Evolutionary conservation across 1,284 basidiomycete species (phyloP).

Genomic region (Pholiota adiposa): DNA sequence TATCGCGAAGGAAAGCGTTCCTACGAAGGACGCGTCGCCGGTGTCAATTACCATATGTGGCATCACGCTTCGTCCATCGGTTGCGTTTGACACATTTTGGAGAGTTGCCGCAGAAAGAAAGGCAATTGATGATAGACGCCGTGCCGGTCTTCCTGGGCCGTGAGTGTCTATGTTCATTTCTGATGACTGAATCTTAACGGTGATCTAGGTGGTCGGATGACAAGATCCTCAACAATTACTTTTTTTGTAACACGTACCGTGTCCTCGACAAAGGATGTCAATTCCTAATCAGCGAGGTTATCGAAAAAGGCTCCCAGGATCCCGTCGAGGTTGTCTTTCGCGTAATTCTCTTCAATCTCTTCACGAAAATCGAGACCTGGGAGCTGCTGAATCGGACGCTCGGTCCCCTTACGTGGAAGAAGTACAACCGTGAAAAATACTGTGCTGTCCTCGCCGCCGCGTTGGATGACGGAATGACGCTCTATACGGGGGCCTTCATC

Average conservation of each 20-base stretch:
- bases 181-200: not conserved
- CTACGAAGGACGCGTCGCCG: not conserved
- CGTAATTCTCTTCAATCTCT: constrained; percentile 61
- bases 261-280: constrained; percentile 64
- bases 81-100: constrained; percentile 67
- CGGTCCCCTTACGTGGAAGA: constrained; percentile 55
- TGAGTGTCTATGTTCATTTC: constrained; percentile 35
- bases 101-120: constrained; percentile 58
- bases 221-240: constrained; percentile 46
- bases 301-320: constrained; percentile 62
- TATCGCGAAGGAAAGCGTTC: not conserved
- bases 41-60: constrained; percentile 40
- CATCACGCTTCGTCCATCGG: constrained; percentile 43
- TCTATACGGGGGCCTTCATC: constrained; percentile 70
- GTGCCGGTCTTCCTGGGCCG: constrained; percentile 51
- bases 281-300: constrained; percentile 60
- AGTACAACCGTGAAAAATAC: constrained; percentile 52
- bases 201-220: constrained; percentile 60
- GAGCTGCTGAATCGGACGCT: constrained; percentile 51
- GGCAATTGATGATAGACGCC: constrained; percentile 55
- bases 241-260: constrained; percentile 67
- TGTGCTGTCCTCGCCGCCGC: constrained; percentile 46
- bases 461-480: constrained; percentile 36
- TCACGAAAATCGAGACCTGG: constrained; percentile 65
- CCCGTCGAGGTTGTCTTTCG: constrained; percentile 62